Conservation (phyloP, 2,329 filamentous ascomycete genomes). For the Aurifilum marmelostoma region DNA sequence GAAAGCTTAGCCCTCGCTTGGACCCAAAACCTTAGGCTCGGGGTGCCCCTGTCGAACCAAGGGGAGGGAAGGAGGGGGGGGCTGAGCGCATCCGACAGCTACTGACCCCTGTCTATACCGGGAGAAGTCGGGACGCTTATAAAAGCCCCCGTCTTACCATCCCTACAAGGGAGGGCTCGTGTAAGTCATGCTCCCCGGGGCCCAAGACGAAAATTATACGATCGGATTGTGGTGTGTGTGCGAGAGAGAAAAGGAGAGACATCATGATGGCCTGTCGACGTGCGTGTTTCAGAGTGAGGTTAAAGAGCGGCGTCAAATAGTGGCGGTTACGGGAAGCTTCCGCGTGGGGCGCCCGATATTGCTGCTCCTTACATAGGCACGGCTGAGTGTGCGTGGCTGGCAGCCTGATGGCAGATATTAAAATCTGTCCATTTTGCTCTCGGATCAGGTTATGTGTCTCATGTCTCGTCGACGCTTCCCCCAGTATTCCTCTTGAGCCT, state of each 20-base stretch:
- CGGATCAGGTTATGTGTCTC: slow-evolving; percentile 15
- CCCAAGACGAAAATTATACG: neutral
- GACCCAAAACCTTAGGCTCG: neutral
- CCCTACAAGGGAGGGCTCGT: slow-evolving; percentile 12
- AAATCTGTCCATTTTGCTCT: neutral
- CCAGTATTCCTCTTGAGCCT: neutral
- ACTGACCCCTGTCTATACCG: neutral
- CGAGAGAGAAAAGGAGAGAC: neutral
- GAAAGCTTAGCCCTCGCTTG: neutral
- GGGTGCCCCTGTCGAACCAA: neutral
- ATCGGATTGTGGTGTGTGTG: neutral
- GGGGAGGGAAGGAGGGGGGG: neutral
- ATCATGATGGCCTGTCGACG: neutral
- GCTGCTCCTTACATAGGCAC: neutral
- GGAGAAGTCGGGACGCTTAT: slow-evolving; percentile 1
- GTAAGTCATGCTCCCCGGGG: neutral
- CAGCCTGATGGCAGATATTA: neutral
- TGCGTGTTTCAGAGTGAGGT: neutral
- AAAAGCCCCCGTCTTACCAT: slow-evolving; percentile 1
- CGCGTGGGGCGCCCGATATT: neutral
- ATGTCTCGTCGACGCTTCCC: neutral
- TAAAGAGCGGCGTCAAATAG: neutral
- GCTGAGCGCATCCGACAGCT: slow-evolving; percentile 12
- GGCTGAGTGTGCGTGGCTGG: slow-evolving; percentile 1
- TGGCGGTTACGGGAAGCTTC: neutral